phyloP scores from a whole-genome alignment of 1,139 yeast genomes.

The Suhomyces taliae region DNA sequence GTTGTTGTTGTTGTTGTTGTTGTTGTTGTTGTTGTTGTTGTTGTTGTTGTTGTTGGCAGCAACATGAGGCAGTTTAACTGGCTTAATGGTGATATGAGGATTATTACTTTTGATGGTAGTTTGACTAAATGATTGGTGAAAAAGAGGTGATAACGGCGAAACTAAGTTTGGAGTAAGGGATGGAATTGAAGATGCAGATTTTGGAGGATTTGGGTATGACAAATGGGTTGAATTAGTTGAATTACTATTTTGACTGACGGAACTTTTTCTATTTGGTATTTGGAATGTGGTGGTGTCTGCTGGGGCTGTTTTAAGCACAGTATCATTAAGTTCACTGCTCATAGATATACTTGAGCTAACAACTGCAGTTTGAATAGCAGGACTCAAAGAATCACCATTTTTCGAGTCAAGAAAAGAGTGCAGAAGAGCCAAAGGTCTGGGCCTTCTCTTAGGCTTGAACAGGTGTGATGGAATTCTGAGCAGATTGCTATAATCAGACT shows the following conservation, averaged over 20 bases:
- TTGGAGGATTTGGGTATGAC: slow-evolving; percentile 4
- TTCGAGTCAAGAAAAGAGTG: slow-evolving; percentile 26
- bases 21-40: too few species aligned
- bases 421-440: slow-evolving; percentile 42
- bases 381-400: slow-evolving; percentile 10
- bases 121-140: slow-evolving; percentile 40
- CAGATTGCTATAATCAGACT: not conserved
- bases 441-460: slow-evolving; percentile 44
- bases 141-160: slow-evolving; percentile 44
- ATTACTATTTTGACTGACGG: slow-evolving; percentile 1
- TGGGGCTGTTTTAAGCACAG: slow-evolving; percentile 21
- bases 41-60: not conserved
- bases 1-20: too few species aligned
- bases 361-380: slow-evolving; percentile 7
- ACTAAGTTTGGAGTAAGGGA: slow-evolving; percentile 36
- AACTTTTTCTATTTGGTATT: slow-evolving; percentile 4
- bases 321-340: slow-evolving; percentile 1
- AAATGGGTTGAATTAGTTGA: slow-evolving; percentile 1
- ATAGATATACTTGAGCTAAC: slow-evolving; percentile 3
- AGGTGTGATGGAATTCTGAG: slow-evolving; percentile 29
- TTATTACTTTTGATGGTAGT: slow-evolving; percentile 13
- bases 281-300: slow-evolving; percentile 17
- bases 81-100: slow-evolving; percentile 3
- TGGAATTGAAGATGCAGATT: slow-evolving; percentile 15
- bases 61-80: not conserved